Evolutionary conservation across 164 flowering plant species (phyloP), one percentile per base, ranked within the genome.

Genomic region (Platanus orientalis): DNA sequence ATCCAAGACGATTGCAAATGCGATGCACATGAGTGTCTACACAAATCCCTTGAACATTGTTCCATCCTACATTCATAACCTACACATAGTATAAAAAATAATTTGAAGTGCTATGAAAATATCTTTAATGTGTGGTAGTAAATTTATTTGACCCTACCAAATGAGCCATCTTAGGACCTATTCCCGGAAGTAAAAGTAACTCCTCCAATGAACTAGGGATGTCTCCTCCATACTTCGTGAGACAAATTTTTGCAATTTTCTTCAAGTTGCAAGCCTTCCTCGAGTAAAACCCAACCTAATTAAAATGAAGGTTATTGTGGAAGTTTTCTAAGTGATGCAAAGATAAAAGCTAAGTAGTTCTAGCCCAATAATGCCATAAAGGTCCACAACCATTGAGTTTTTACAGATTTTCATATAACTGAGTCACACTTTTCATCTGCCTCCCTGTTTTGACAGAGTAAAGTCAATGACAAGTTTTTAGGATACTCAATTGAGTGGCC

Each of bases 131-230:
- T 29, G 51, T 29, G n/a, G 13, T 49, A 21, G 1, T 58, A 54
- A 60, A 53, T 4, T 30, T 64, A 52, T 30, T 30, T 51, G 52
- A 21, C 4, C 77, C 39, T 81, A 89, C 99, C 88, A 92, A 74
- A 75, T 95, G 97, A 61, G 99, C 99, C 91, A 95, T 95, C 79
- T 95, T 95, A 30, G 99, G 99, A 54, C 99, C 99, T 59, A 95
- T 85, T 52, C 99, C 99, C 19, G 99, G 99, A 64, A 95, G 95
- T 56, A 64, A 67, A 16, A 94, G 90, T 65, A 94, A 80, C 63
- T 84, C 96, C 62, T 85, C 90, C 73, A 94, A 70, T 47, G 95
- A 73, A 70, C 85, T 82, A n/a, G 99, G 97, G 51, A 94, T 94
- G 62, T 94, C 99, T 21, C 96, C 97, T 73, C 74, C 86, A 73